Base-by-base conservation (phyloP, 192 early-diverging fungal genomes). In the Coemansia sp. region DNA sequence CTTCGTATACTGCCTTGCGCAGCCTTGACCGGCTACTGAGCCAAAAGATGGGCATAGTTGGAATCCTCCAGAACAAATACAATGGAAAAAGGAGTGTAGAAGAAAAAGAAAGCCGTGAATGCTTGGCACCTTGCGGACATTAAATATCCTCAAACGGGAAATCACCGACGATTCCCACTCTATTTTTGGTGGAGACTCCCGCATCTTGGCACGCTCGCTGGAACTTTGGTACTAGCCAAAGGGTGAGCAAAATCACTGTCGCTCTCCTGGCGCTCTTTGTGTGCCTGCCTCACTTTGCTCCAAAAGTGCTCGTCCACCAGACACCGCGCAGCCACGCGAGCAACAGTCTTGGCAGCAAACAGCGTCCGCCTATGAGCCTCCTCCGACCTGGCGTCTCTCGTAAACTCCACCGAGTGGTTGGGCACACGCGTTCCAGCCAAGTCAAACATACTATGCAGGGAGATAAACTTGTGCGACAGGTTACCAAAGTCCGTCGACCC, bases 401-500 rank as follows among this genome's bases (percentile, higher is more conserved):
- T 71, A 50, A 92, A 92, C 52, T 82, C 82, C 12, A 68, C 61
- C 0, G 91, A 86, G 48, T 92, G 91, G 46, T 85, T 87, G 0
- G 76, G 69, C 40, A 81, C 72, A 10, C 82, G 76, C 0, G 79
- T 82, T 29, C 84, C 76, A 36, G 85, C 82, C 11, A 76, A 71
- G 21, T 76, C 63, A 36, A 57, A 70, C 43, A 58, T 62, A 8
- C 41, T 59, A 53, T 89, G 88, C 58, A 87, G 68, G 5, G 84
- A 83, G 32, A 89, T 86, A 9, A 87, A 81, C 26, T 65, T 65
- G 18, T 88, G 82, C n/a, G 84, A 83, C 33, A 90, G 75, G 46
- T 91, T 90, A 29, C 89, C 90, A 75, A 90, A 86, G 68, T 90
- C 90, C 4, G 90, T 87, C 6, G 81, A 82, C 0, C 85, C 90